phyloP scores from a whole-genome alignment of 371 early-diverging fungal species.

The Syncephalis plumigaleata region DNA sequence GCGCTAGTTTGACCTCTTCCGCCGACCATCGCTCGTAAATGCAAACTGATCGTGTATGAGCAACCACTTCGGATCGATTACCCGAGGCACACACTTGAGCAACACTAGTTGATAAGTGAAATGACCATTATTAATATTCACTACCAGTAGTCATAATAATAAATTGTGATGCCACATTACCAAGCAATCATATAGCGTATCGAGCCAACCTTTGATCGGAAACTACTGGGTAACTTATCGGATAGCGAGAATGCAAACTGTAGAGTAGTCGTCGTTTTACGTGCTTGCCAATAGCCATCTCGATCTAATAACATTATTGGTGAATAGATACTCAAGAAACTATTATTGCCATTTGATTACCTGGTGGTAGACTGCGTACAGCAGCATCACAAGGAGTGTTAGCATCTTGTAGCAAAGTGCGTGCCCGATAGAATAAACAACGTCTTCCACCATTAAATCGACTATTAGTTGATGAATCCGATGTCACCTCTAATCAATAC shows the following conservation, averaged over 20 bases:
- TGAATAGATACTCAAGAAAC: background rate
- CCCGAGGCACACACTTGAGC: background rate
- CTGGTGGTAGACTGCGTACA: slow-evolving; percentile 1
- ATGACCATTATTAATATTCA: background rate
- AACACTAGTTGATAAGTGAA: background rate
- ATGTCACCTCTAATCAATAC: no score
- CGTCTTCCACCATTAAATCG: no score
- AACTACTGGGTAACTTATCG: slow-evolving; percentile 12
- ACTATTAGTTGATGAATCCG: no score
- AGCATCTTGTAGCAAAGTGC: slow-evolving; percentile 11
- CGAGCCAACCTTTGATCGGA: slow-evolving; percentile 14
- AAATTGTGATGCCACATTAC: slow-evolving; percentile 9
- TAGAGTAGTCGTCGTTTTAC: slow-evolving; percentile 13
- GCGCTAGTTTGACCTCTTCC: slow-evolving; percentile 11
- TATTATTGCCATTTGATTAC: background rate
- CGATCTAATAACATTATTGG: slow-evolving; percentile 7
- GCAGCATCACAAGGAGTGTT: slow-evolving; percentile 14
- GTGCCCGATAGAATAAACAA: slow-evolving; percentile 2
- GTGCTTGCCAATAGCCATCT: slow-evolving; percentile 15
- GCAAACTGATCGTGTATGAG: slow-evolving; percentile 7
- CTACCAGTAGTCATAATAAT: background rate
- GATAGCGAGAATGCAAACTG: slow-evolving; percentile 13
- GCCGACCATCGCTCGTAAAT: slow-evolving; percentile 17
- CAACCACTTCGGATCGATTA: background rate
- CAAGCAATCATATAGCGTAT: slow-evolving; percentile 13